Base-by-base conservation (phyloP, 2,329 filamentous ascomycete genomes). In the Calonectria ilicicola region DNA sequence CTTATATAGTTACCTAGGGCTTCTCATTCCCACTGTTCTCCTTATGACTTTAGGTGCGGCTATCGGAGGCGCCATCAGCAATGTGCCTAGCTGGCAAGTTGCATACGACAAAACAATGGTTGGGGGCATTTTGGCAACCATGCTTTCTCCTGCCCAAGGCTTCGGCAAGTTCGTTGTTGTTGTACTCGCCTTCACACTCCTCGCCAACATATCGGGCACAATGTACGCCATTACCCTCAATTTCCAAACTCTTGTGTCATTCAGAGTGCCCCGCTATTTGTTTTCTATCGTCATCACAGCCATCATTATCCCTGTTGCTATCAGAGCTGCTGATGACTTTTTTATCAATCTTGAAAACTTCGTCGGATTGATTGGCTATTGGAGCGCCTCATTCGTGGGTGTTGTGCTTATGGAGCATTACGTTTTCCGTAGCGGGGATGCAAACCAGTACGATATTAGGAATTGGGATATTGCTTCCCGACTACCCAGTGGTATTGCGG, bases 171-270 rank as follows among this genome's bases (percentile, higher is more conserved):
- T 60, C 35, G 53, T 60, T 8, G 53, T 60, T 17, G 53, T 60
- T 6, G 32, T 60, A 5, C 21, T 60, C 7, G 53, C 53, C 35
- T 60, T 60, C 38, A 40, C 53, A 17, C 53, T 60, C 15, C 53
- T 60, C 0, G 53, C 53, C 32, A 60, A 60, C 21, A 35, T 60
- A 23, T 60, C 53, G 14, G 3, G 53, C n/a, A 60, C 53, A 23
- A 60, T 60, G 53, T 60, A 60, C 53, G 53, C 53, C 21, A 60
- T 60, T 14, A 60, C 53, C 9, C 53, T 60, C 32, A 60, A 60
- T 35, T 60, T 60, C 53, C 53, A 60, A 17, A 60, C 32, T n/a
- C 35, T 60, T 2, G 35, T 60, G 21, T 35, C 53, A 6, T 60
- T 60, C 32, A 38, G 15, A 21, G 53, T 60, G 32, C 53, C 53